Evolutionary conservation across 2,329 filamentous ascomycete genomes (phyloP), one percentile per base, ranked within the genome.

Genomic region (Fusarium goolgardi): DNA sequence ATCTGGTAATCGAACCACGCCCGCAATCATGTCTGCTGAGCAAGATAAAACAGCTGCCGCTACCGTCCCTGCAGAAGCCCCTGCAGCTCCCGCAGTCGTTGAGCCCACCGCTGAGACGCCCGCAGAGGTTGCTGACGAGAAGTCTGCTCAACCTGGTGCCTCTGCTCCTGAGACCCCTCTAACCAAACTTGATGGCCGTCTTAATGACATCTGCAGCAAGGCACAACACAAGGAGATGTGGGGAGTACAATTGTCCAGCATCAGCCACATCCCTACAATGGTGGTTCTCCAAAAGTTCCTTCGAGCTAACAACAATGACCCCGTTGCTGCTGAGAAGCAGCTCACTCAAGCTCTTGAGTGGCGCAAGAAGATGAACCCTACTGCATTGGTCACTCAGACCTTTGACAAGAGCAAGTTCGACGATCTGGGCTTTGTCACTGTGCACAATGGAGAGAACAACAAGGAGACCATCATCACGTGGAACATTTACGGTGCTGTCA

Each of bases 251-350:
- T 87, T 97, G 44, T 79, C 79, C 16, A 79, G 82, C 59, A 79
- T 81, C 21, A 78, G 80, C 40, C 85, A 93, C 73, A 84, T 94
- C 53, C 92, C 92, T 55, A 94, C 91, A 47, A 90, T 91, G 76
- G 90, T 97, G 72, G 87, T 97, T 52, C 84, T 97, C 49, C 93
- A 97, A 77, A 98, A 97, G 83, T 97, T 94, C 81, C 87, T 98
- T 57, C 92, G 94, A 71, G 95, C 94, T 77, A 97, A 97, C 78
- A 88, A 90, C 65, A 90, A 90, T 65, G 89, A 96, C 74, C 77
- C 93, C 9, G 83, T 84, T 54, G 90, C 90, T 76, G 92, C 94
- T 18, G 89, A 90, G 76, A 87, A 90, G 56, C 94, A 97, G 81
- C 87, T 98, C 44, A 84, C 82, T 60, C 89, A 90, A 73, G 94